Evolutionary conservation across 1,284 basidiomycete species (phyloP).

Genomic region (Cystobasidium slooffiae): DNA sequence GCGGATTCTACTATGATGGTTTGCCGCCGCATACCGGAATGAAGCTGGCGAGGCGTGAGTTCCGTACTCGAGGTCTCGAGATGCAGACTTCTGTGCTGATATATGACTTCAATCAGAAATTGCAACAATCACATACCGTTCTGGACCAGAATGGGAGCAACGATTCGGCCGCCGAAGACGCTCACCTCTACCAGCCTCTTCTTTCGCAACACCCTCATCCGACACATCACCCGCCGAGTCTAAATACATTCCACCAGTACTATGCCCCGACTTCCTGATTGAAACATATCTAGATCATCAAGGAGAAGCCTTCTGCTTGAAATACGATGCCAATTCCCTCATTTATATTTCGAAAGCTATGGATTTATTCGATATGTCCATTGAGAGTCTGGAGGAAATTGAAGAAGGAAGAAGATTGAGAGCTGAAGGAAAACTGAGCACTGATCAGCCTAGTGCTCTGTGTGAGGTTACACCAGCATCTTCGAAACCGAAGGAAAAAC

Average conservation of each 20-base stretch:
- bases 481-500: slow-evolving; percentile 63
- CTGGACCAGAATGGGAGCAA: slow-evolving; percentile 98
- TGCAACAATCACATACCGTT: slow-evolving; percentile 98
- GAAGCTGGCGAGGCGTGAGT: slow-evolving; percentile 94
- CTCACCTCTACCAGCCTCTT: slow-evolving; percentile 40
- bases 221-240: slow-evolving; percentile 55
- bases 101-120: slow-evolving; percentile 68
- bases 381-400: slow-evolving; percentile 73
- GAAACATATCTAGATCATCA: slow-evolving; percentile 99
- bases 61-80: not conserved
- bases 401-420: slow-evolving; percentile 48
- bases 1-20: slow-evolving; percentile 95
- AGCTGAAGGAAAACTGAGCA: slow-evolving; percentile 48
- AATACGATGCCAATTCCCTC: slow-evolving; percentile 98
- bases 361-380: slow-evolving; percentile 97
- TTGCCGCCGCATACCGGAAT: slow-evolving; percentile 95
- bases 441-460: slow-evolving; percentile 52
- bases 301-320: slow-evolving; percentile 83
- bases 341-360: slow-evolving; percentile 99
- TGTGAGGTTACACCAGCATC: slow-evolving; percentile 7
- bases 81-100: slow-evolving; percentile 1
- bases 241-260: slow-evolving; percentile 58
- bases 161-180: slow-evolving; percentile 84
- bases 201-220: slow-evolving; percentile 55
- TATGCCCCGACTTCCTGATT: slow-evolving; percentile 97